phyloP scores from a whole-genome alignment of 257 asterid genomes.

The Solanum ossicruentum region DNA sequence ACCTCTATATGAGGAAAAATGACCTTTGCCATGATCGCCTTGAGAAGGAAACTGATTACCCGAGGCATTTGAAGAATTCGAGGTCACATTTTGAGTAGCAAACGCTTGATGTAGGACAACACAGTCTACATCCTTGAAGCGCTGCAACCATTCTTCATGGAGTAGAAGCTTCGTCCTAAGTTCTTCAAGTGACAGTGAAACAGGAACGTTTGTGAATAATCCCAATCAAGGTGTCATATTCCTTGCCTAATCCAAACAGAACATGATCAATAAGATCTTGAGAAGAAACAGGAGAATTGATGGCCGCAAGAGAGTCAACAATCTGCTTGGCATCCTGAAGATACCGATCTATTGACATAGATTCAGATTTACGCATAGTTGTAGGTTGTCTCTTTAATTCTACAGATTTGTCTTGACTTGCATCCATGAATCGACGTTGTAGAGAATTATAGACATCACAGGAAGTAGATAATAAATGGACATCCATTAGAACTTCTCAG shows the following conservation, averaged over 20 bases:
- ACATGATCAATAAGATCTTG: neutral
- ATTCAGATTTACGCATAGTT: neutral
- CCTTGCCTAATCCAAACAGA: neutral
- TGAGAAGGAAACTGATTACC: neutral
- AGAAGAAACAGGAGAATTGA: neutral
- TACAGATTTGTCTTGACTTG: no score
- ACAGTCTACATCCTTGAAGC: neutral
- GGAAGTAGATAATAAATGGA: no score
- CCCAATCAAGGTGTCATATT: neutral
- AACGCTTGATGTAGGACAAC: neutral
- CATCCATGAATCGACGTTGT: neutral
- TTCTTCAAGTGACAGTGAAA: neutral
- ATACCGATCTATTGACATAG: neutral
- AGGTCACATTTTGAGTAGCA: neutral
- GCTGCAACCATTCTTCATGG: neutral
- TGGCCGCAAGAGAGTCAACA: neutral
- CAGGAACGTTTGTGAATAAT: neutral
- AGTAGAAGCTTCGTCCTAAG: neutral
- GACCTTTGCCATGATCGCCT: neutral
- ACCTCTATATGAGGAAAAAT: neutral
- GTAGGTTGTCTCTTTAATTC: neutral
- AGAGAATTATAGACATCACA: neutral
- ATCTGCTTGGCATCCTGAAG: neutral
- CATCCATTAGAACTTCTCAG: neutral
- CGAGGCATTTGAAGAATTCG: neutral